Base-by-base conservation (phyloP, 192 early-diverging fungal species). In the Backusella tuberculispora region DNA sequence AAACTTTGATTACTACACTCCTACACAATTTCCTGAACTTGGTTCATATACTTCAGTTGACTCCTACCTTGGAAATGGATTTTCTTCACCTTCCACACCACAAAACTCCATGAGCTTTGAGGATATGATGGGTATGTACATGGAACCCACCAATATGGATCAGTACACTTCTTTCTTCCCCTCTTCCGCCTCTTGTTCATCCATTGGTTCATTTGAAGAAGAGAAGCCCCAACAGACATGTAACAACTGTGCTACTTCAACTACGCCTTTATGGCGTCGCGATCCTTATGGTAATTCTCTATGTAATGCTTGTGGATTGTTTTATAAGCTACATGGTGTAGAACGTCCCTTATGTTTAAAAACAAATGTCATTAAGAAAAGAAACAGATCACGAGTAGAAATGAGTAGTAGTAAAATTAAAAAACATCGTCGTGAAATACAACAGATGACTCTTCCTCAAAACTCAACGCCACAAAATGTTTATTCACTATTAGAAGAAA, bases 231-330 rank as follows among this genome's bases (percentile, higher is more conserved):
- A 34, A 0, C 74, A 73, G 7, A n/a, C 37, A 24, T 80, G 78
- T 44, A 72, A 34, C 48, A 80, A 80, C 53, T 80, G 78, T 26
- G 34, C 21, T 8, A 80, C 78, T 1, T 95, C 91, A 38, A 92
- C 90, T n/a, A 99, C 98, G 4, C 92, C 96, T 1, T 86, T 99
- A 37, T 99, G 98, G 98, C 90, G 98, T 5, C 85, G 96, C n/a
- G 90, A 96, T 80, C 89, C 91, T 9, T 86, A 91, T 53, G 97
- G 97, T 41, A 92, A 95, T 38, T 89, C 95, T 2, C 89, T 99
- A 14, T 99, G 98, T 79, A 99, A 99, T 70, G 97, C 97, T 0
- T 99, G 98, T 77, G 98, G 98, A 0, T 81, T 99, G 70, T 99
- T 93, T 80, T 91, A 90, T 80, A 99, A 99, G 86, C 85, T 99